Evolutionary conservation across 1,284 basidiomycete genomes (phyloP).

Genomic region (Trichosporon sp.): DNA sequence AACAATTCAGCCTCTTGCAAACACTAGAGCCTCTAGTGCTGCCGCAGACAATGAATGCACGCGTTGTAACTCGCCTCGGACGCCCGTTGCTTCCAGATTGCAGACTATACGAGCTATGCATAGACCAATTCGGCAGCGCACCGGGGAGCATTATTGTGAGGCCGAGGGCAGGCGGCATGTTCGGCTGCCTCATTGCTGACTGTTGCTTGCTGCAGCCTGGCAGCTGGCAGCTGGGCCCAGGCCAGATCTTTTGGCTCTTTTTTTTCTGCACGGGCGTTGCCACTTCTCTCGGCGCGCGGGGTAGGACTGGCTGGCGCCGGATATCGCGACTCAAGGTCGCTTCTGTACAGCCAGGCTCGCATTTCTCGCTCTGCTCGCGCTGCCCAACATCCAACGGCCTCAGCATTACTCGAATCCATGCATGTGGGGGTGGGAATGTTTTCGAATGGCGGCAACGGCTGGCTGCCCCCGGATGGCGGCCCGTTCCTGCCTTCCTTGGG

Average conservation of each 20-base stretch:
- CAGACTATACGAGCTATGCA: too few relatives aligned
- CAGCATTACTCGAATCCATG: neutral
- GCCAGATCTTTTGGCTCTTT: too few relatives aligned
- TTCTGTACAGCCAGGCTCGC: too few relatives aligned
- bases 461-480: neutral
- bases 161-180: too few relatives aligned
- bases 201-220: too few relatives aligned
- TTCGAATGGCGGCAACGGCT: neutral
- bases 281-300: neutral
- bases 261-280: neutral
- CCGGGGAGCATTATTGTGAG: too few relatives aligned
- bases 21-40: too few relatives aligned
- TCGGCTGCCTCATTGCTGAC: too few relatives aligned
- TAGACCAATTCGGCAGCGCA: too few relatives aligned
- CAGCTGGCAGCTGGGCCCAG: neutral
- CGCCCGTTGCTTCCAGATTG: neutral
- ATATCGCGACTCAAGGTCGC: too few relatives aligned
- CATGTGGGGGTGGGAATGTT: neutral
- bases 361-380: neutral
- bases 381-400: neutral
- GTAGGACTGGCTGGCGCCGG: too few relatives aligned
- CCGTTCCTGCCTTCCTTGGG: too few relatives aligned
- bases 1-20: neutral
- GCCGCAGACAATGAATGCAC: neutral
- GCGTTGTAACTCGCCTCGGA: neutral